Percentiles rank a stretch among this genome's conserved stretches.
Evolutionary conservation across 2,329 filamentous ascomycete species (phyloP).

Genomic region (Xylariomycetidae sp.): DNA sequence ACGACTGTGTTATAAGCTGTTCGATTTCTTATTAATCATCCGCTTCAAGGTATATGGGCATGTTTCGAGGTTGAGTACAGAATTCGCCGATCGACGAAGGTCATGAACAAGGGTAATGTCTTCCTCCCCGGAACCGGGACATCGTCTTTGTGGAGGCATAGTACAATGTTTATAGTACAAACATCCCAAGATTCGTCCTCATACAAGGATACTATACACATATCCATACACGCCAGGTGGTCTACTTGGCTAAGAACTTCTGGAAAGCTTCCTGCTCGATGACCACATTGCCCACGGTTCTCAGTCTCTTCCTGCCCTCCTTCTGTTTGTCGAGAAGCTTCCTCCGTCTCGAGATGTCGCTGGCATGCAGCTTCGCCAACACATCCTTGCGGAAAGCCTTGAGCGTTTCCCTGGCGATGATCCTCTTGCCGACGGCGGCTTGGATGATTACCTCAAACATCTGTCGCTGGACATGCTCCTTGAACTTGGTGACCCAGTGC

Average conservation of each 20-base stretch:
- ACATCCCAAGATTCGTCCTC: too few species aligned
- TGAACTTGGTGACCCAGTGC: conserved; percentile 92
- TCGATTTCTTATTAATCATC: too few species aligned
- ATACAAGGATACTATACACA: not conserved
- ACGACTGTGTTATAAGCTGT: too few species aligned
- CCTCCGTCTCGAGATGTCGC: conserved; percentile 73
- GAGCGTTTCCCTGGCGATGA: conserved; percentile 88
- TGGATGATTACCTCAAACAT: conserved; percentile 98
- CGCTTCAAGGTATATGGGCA: too few species aligned
- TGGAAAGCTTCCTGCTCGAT: conserved; percentile 97
- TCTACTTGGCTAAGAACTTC: conserved; percentile 79
- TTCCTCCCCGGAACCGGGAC: too few species aligned
- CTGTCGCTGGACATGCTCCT: conserved; percentile 91
- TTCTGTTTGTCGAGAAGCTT: conserved; percentile 97
- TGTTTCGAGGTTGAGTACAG: too few species aligned
- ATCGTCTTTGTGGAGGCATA: too few species aligned
- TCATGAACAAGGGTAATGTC: too few species aligned
- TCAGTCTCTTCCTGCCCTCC: conserved; percentile 82
- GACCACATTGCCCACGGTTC: conserved; percentile 82
- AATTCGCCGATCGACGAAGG: too few species aligned
- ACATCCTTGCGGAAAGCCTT: conserved; percentile 98
- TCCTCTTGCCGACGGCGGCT: conserved; percentile 73
- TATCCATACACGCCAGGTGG: not conserved
- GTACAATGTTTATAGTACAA: too few species aligned
- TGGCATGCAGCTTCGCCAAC: conserved; percentile 85